Evolutionary conservation across 768 basidiomycete genomes (phyloP).

Genomic region (Lanmaoa pseudosensibilis): DNA sequence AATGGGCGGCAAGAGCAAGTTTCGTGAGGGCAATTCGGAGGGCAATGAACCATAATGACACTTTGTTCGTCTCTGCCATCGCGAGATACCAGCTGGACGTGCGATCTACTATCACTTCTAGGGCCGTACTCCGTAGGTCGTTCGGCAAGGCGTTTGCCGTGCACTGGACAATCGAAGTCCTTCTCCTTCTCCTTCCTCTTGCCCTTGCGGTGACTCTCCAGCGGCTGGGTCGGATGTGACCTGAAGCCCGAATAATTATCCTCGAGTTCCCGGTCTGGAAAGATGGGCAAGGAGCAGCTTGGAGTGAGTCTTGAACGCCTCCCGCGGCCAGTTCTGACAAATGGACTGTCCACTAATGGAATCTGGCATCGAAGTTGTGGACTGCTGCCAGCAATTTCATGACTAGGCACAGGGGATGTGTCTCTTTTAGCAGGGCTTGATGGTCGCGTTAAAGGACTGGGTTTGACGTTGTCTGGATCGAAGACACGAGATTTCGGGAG

Average conservation of each 20-base stretch:
- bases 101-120: constrained; percentile 17
- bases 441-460: constrained; percentile 21
- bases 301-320: constrained; percentile 19
- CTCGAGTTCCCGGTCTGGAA: constrained; percentile 7
- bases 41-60: constrained; percentile 20
- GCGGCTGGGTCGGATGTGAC: neutral
- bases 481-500: constrained; percentile 24
- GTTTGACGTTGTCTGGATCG: constrained; percentile 29
- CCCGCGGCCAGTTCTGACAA: constrained; percentile 24
- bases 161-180: neutral
- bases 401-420: neutral
- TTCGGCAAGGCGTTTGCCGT: constrained; percentile 2
- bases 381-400: neutral
- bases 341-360: constrained; percentile 8
- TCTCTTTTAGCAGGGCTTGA: constrained; percentile 22
- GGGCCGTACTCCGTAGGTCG: neutral
- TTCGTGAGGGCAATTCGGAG: constrained; percentile 19
- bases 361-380: neutral
- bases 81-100: constrained; percentile 22
- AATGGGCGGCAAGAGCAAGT: constrained; percentile 2
- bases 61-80: constrained; percentile 11
- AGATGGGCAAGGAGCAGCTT: constrained; percentile 19
- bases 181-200: constrained; percentile 4
- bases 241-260: neutral
- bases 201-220: neutral